Conservation (phyloP, 2,329 filamentous ascomycete genomes). For the Curvularia hawaiiensis region DNA sequence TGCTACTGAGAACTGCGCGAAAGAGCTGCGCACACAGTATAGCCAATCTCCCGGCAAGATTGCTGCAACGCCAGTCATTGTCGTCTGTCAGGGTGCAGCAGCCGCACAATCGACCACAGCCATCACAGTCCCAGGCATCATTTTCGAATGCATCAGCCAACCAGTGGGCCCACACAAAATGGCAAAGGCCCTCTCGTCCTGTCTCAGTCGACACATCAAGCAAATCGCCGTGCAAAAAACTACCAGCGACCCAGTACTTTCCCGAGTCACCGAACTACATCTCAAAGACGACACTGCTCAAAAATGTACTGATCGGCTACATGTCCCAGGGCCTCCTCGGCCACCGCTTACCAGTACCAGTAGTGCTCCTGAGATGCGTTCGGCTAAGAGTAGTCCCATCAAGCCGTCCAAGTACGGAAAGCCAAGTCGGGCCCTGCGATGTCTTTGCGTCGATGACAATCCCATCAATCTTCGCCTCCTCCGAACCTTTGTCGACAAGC, state of each 20-base stretch:
- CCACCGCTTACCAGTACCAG: constrained; percentile 35
- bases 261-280: constrained; percentile 29
- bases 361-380: constrained; percentile 41
- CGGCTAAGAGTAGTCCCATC: constrained; percentile 19
- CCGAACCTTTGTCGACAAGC: constrained; percentile 43
- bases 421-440: constrained; percentile 31
- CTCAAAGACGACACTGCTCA: constrained; percentile 37
- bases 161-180: constrained; percentile 49
- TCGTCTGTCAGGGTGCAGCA: constrained; percentile 43
- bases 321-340: constrained; percentile 22
- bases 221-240: constrained; percentile 19
- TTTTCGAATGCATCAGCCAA: constrained; percentile 44
- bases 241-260: constrained; percentile 19
- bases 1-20: constrained; percentile 41
- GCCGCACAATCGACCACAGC: constrained; percentile 43
- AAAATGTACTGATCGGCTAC: constrained; percentile 11
- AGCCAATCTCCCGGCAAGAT: constrained; percentile 24
- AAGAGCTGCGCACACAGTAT: constrained; percentile 33
- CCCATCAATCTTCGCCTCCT: constrained; percentile 48
- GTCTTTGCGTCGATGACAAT: constrained; percentile 49
- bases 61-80: constrained; percentile 37
- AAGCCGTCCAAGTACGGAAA: constrained; percentile 26
- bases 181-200: constrained; percentile 42
- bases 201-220: constrained; percentile 39
- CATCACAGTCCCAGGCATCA: constrained; percentile 42